A percentile compares a stretch with the other conserved stretches of the same genome.
phyloP scores from a whole-genome alignment of 305 asterid species.

The Petunia hybrid region DNA sequence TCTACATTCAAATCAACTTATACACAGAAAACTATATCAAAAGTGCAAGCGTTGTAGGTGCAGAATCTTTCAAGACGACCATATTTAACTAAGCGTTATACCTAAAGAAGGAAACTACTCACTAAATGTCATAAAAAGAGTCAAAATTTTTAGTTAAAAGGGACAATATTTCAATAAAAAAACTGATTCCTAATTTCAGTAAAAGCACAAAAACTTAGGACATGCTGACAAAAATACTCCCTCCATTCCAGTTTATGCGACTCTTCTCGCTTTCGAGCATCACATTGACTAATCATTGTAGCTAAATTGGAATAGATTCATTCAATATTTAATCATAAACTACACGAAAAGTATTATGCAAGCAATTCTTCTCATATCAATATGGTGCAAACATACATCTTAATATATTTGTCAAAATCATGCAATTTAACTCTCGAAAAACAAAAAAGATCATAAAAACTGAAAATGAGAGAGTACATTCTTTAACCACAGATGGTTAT shows the following conservation, averaged over 20 bases:
- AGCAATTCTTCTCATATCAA: too few species aligned
- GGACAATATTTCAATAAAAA: background rate
- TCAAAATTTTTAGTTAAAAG: constrained; percentile 1
- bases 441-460: too few species aligned
- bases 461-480: background rate
- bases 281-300: too few species aligned
- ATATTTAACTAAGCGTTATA: background rate
- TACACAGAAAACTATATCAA: constrained; percentile 21
- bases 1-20: constrained; percentile 29
- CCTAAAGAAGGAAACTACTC: background rate
- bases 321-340: too few species aligned
- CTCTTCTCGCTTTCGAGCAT: too few species aligned
- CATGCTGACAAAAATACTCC: background rate
- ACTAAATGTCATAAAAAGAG: background rate
- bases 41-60: background rate
- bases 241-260: too few species aligned
- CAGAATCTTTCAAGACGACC: background rate
- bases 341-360: too few species aligned
- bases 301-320: too few species aligned
- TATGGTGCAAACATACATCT: too few species aligned
- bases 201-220: background rate
- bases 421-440: too few species aligned
- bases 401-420: too few species aligned
- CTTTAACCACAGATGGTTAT: background rate
- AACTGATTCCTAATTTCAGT: background rate